Conservation (phyloP, 2,329 filamentous ascomycete genomes). For the Diaporthe sp. region DNA sequence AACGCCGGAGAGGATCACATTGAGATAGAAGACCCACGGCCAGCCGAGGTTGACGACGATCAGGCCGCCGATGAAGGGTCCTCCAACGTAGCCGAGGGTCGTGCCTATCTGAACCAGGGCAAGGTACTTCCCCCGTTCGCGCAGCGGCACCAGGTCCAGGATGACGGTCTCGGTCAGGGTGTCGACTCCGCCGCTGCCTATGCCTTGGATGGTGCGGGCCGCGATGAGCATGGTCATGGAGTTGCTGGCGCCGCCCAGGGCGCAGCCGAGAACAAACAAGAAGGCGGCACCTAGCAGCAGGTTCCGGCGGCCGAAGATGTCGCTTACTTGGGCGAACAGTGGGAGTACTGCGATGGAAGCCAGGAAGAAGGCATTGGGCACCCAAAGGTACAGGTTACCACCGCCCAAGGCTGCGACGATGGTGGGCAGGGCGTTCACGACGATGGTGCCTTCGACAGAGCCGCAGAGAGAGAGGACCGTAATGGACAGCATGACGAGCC, state of each 20-base stretch:
- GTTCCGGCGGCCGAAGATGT: conserved; percentile 9
- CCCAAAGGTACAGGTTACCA: conserved; percentile 3
- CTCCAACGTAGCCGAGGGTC: not conserved
- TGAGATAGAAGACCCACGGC: not conserved
- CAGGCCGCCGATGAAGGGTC: not conserved
- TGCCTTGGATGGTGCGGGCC: conserved; percentile 54
- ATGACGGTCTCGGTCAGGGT: conserved; percentile 4
- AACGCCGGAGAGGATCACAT: not conserved
- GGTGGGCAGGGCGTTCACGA: conserved; percentile 13
- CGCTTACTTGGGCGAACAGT: not conserved
- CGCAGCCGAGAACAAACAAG: conserved; percentile 59
- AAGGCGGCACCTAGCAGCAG: conserved; percentile 40
- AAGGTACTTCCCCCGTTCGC: conserved; percentile 54
- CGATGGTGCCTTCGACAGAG: not conserved
- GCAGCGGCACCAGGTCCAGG: conserved; percentile 43
- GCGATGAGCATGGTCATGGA: conserved; percentile 52
- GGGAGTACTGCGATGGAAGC: not conserved
- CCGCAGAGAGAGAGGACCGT: not conserved
- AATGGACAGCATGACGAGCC: not conserved
- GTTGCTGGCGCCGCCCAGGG: conserved; percentile 30
- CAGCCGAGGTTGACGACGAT: not conserved
- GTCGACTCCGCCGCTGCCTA: conserved; percentile 15
- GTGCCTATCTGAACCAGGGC: not conserved
- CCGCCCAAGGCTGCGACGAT: not conserved
- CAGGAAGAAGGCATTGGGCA: conserved; percentile 6